These are phyloP conservation scores for Fusarium nodosum DNA, from an alignment of 2,329 filamentous ascomycete genomes.

Conservation along the genomic window DNA sequence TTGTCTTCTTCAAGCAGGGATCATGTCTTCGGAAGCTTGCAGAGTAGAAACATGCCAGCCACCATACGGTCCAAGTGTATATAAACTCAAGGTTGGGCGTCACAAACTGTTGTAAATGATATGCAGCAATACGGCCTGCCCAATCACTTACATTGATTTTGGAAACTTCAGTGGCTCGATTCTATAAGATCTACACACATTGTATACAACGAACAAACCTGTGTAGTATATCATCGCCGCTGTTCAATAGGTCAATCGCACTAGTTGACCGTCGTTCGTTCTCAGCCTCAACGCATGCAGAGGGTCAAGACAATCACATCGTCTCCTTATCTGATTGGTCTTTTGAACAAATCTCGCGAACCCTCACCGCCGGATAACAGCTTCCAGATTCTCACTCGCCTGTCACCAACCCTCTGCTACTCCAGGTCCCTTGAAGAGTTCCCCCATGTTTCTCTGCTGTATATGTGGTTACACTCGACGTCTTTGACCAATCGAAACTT, in stretches of 20 bases:
- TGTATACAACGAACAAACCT: background rate
- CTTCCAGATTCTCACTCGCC: slow-evolving; percentile 3
- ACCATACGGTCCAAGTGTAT: slow-evolving; percentile 25
- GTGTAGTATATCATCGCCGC: background rate
- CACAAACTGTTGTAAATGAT: background rate
- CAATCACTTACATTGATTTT: background rate
- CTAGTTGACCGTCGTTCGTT: background rate
- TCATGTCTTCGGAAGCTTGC: slow-evolving; percentile 18
- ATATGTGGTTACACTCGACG: slow-evolving; percentile 34
- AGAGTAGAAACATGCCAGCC: slow-evolving; percentile 22
- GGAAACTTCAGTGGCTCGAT: background rate
- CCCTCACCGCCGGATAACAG: slow-evolving; percentile 28
- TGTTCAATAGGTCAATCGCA: background rate
- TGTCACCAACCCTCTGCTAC: slow-evolving; percentile 6
- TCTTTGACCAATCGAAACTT: slow-evolving; percentile 29
- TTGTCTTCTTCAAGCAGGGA: slow-evolving; percentile 15
- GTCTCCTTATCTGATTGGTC: slow-evolving; percentile 25
- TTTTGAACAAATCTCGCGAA: background rate
- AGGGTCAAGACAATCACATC: background rate
- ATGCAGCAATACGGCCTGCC: slow-evolving; percentile 11
- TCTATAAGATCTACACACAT: background rate
- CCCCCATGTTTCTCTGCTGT: slow-evolving; percentile 27
- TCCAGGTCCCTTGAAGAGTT: slow-evolving; percentile 17
- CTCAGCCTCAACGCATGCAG: slow-evolving; percentile 29
- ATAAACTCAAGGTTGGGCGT: slow-evolving; percentile 8